Evolutionary conservation across 306 rosid species (phyloP), one percentile per base, ranked within the genome.

Genomic region (Corylus americana): DNA sequence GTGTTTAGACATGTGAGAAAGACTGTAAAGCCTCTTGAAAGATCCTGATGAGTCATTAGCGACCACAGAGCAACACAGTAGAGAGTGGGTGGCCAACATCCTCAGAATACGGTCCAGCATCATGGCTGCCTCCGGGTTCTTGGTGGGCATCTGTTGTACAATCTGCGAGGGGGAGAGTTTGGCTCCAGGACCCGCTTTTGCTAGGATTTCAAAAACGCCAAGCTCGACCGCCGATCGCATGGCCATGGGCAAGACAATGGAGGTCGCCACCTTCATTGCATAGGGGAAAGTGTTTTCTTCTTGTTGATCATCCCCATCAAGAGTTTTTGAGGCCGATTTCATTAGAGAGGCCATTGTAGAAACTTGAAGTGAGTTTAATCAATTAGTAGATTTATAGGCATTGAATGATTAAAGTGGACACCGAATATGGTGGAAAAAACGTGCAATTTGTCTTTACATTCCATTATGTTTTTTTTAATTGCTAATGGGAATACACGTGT

Each of bases 21-120:
- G 84, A 67, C 86, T 53, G 55, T 89, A 87, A 7, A 87, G 27
- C 59, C 84, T 87, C 35, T 63, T 72, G 22, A 27, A 5, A 49
- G 61, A 16, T 1, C 79, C 85, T 14, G 25, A 22, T 22, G 20
- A 6, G 14, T 59, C 11, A 17, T 63, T 80, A 29, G 7, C 44
- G 5, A 9, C 77, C 14, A 68, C 7, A 55, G 87, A 79, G 78
- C 89, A 85, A 4, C 6, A 35, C 2, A 89, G 82, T 42, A 87
- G 71, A 39, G 88, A 85, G 77, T 87, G 77, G 35, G 74, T 63
- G 9, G 76, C 63, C 3, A 72, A 27, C 39, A 72, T 54, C 47
- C 63, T 72, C 25, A 72, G 76, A 17, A 72, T 50, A 11, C 76
- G 59, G 58, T 72, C 76, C 22, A 72, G 16, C 76, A 72, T 72